Evolutionary conservation across 2,329 filamentous ascomycete genomes (phyloP).

Genomic region (Paraconiothyrium sp.): DNA sequence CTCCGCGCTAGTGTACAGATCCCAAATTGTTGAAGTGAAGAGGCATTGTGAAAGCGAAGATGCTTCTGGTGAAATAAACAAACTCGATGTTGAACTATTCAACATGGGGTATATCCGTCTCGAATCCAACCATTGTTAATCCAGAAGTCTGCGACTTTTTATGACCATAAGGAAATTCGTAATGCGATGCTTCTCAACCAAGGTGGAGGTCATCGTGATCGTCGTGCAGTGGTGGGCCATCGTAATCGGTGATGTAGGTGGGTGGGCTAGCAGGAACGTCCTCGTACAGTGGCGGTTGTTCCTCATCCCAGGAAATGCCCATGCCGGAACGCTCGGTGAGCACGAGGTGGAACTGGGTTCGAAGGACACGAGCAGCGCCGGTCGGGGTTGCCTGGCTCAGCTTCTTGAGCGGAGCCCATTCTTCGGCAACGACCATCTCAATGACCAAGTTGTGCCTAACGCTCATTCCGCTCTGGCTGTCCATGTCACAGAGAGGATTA

Average conservation of each 20-base stretch:
- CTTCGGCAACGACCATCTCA: conserved; percentile 93
- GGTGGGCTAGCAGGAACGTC: conserved; percentile 91
- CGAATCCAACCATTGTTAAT: conserved; percentile 3
- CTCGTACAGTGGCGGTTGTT: conserved; percentile 91
- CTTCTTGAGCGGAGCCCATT: conserved; percentile 77
- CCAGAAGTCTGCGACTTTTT: background rate
- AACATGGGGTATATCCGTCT: conserved; percentile 28
- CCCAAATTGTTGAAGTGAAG: background rate
- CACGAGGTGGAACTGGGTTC: conserved; percentile 87
- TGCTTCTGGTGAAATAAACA: conserved; percentile 3
- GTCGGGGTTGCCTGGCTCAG: conserved; percentile 83
- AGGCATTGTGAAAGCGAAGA: conserved; percentile 15
- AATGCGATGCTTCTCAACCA: conserved; percentile 7
- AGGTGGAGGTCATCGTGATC: conserved; percentile 19
- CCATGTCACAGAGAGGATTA: conserved; percentile 80
- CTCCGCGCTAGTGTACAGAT: conserved; percentile 10
- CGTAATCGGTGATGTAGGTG: conserved; percentile 51
- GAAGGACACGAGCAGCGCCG: conserved; percentile 86
- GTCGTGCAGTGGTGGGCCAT: conserved; percentile 30
- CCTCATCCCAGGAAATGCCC: conserved; percentile 96
- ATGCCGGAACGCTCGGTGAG: conserved; percentile 86
- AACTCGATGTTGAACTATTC: background rate
- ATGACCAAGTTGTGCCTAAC: conserved; percentile 87
- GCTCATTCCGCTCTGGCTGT: conserved; percentile 76
- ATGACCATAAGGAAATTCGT: conserved; percentile 9